Evolutionary conservation across 164 flowering plant genomes (phyloP).

Genomic region (Santalum album): DNA sequence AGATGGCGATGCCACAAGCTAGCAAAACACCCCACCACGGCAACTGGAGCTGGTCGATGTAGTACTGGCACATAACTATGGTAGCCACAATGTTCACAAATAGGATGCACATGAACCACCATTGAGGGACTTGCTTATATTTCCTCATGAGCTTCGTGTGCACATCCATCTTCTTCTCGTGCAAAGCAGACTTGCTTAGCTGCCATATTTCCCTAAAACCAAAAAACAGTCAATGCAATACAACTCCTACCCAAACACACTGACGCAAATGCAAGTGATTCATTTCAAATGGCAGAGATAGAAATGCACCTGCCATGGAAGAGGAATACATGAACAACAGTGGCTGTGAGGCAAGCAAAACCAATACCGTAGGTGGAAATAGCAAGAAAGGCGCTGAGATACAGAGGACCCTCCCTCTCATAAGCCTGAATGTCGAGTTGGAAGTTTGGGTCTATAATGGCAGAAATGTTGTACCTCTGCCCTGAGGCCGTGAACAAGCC

Average conservation of each 20-base stretch:
- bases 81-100: slow-evolving; percentile 4
- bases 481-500: slow-evolving; percentile 45
- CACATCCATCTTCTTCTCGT: slow-evolving; percentile 25
- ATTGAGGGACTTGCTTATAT: slow-evolving; percentile 35
- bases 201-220: slow-evolving; percentile 2
- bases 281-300: neutral
- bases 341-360: slow-evolving; percentile 43
- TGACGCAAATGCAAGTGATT: neutral
- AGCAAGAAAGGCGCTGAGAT: slow-evolving; percentile 52
- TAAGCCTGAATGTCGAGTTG: slow-evolving; percentile 38
- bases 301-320: slow-evolving; percentile 56
- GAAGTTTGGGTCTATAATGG: slow-evolving; percentile 43
- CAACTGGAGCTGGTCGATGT: slow-evolving; percentile 29
- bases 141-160: slow-evolving; percentile 39
- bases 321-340: slow-evolving; percentile 23
- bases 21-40: slow-evolving; percentile 40
- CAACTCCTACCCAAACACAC: neutral
- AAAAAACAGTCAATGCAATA: neutral
- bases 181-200: slow-evolving; percentile 8
- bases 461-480: slow-evolving; percentile 34
- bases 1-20: slow-evolving; percentile 27
- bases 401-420: slow-evolving; percentile 38
- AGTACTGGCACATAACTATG: slow-evolving; percentile 8
- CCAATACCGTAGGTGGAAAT: slow-evolving; percentile 52
- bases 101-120: slow-evolving; percentile 35